Evolutionary conservation across 306 rosid genomes (phyloP).

Genomic region (Glycine tomentella): DNA sequence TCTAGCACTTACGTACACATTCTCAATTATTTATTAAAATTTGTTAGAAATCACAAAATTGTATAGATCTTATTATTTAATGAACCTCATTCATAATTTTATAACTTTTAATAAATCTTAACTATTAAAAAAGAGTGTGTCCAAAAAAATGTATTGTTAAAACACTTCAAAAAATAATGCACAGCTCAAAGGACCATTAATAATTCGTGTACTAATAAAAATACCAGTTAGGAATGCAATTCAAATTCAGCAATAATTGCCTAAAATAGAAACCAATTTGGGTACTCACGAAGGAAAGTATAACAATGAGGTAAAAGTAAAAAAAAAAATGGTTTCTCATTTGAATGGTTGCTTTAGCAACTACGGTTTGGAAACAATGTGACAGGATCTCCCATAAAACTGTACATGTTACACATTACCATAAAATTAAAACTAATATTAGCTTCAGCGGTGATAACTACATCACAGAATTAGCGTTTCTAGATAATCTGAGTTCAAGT

Average conservation of each 20-base stretch:
- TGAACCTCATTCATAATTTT: too few relatives aligned
- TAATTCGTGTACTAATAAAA: not conserved
- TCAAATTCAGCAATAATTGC: not conserved
- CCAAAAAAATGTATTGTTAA: not conserved
- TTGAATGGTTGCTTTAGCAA: not conserved
- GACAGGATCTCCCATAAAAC: not conserved
- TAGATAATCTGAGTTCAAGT: too few relatives aligned
- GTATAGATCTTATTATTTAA: not conserved
- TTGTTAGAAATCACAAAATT: not conserved
- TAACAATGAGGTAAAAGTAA: not conserved
- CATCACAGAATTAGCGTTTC: not conserved
- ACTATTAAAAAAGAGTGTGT: not conserved
- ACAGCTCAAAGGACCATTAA: not conserved
- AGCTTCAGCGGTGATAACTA: not conserved
- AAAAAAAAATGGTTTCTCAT: not conserved
- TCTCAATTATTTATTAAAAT: not conserved
- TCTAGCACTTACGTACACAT: too few relatives aligned
- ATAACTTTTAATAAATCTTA: not conserved
- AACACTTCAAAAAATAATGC: not conserved
- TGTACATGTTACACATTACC: not conserved
- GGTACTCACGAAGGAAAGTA: too few relatives aligned
- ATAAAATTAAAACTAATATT: not conserved
- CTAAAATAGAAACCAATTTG: not conserved
- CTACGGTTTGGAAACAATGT: not conserved
- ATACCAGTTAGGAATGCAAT: not conserved